phyloP scores from a whole-genome alignment of 2,329 filamentous ascomycete species.

The Ophiostoma himal-ulmi region DNA sequence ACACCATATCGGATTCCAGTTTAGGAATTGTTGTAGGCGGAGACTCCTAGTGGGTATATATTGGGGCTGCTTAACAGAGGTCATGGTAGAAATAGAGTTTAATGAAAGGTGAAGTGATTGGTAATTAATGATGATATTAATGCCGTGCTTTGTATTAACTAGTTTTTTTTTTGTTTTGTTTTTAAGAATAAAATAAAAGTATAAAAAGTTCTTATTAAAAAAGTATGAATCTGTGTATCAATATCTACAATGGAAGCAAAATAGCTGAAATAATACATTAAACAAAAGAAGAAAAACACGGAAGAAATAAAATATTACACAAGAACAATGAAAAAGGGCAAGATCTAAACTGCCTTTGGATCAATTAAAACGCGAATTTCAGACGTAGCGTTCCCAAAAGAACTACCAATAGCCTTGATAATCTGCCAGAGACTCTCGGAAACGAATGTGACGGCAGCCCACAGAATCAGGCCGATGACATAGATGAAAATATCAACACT shows the following conservation, averaged over 20 bases:
- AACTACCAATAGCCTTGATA: conserved; percentile 12
- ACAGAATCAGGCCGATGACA: neutral
- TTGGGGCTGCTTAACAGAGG: neutral
- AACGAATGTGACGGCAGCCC: neutral
- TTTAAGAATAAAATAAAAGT: too few relatives aligned
- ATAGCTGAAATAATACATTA: neutral
- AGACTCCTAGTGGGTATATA: neutral
- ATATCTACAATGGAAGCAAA: neutral
- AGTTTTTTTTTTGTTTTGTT: too few relatives aligned
- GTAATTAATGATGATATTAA: too few relatives aligned
- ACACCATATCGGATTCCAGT: conserved; percentile 26
- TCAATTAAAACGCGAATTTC: conserved; percentile 19
- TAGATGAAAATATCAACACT: neutral
- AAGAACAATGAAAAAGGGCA: neutral
- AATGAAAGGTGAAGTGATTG: too few relatives aligned
- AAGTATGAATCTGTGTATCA: neutral
- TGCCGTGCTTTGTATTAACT: too few relatives aligned
- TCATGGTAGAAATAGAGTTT: too few relatives aligned
- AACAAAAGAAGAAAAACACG: neutral
- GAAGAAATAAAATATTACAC: neutral
- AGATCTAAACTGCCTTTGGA: conserved; percentile 17
- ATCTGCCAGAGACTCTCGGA: conserved; percentile 18
- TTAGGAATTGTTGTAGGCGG: neutral
- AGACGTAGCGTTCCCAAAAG: neutral
- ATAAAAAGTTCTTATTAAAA: too few relatives aligned